Base-by-base conservation (phyloP, 441 rosid species). In the Corymbia calophylla region DNA sequence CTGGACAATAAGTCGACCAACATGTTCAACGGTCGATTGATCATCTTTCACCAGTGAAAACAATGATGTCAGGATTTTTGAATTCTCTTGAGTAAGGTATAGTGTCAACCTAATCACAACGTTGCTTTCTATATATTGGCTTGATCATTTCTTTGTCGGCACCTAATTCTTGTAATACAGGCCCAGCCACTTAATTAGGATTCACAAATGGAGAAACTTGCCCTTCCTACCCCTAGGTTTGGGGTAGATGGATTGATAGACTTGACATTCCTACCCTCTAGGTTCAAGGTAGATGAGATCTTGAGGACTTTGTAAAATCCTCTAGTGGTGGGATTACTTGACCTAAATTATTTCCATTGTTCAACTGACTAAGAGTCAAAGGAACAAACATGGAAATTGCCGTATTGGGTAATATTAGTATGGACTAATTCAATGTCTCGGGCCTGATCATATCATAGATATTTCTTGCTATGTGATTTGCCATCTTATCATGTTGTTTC, bases 301-400 rank as follows among this genome's bases (percentile, higher is more conserved):
- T 62, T 29, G 5, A 62, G 70, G 35, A 29, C 35, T 14, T 29
- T 29, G 70, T 62, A 29, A 62, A 62, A 29, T 62, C 18, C 70
- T 62, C 9, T 14, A 0, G 1, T 1, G 70, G 7, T 62, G 70
- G 35, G 2, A 6, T 62, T 62, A 29, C 1, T 62, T 62, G 18
- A 18, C 18, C 32, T 62, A 14, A 62, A 62, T 62, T 29, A 62
- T 62, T 62, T 62, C 0, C 32, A 62, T 8, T 0, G 1, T 62
- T 62, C 68, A 62, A 62, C 25, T 62, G 70, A 62, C n/a, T 62
- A 62, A 62, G 5, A 62, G 17, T 62, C 29, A 0, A 4, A 62
- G 0, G 32, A 62, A 29, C 35, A 62, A 29, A 62, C n/a, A 0
- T 6, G 0, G n/a, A 62, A 62, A 62, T 1, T 13, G 5, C 15